These are phyloP conservation scores for Tuctoria greenei DNA, from an alignment of 176 grass and related monocot species.

Conservation along the genomic window DNA sequence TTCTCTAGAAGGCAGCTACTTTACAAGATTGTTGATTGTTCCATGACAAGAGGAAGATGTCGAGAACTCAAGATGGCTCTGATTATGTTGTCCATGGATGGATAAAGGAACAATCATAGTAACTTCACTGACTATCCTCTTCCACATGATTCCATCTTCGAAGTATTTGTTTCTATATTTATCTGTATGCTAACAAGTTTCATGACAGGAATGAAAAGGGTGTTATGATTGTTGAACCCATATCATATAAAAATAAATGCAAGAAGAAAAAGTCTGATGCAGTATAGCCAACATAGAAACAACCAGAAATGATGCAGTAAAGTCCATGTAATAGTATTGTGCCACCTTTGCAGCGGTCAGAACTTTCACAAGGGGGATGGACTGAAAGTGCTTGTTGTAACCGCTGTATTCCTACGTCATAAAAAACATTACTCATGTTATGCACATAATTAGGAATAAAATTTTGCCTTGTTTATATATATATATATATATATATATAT, in stretches of 20 bases:
- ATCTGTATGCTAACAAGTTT: constrained; percentile 24
- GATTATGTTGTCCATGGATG: constrained; percentile 53
- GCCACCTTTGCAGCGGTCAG: too few relatives aligned
- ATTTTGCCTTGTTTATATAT: not conserved
- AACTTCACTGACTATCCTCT: constrained; percentile 38
- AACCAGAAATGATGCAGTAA: too few relatives aligned
- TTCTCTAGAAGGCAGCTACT: constrained; percentile 13
- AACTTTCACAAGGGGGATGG: too few relatives aligned
- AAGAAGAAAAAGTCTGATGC: not conserved
- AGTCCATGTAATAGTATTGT: too few relatives aligned
- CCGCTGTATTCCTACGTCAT: not conserved
- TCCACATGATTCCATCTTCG: constrained; percentile 36
- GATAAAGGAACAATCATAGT: constrained; percentile 44
- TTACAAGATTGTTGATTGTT: constrained; percentile 43
- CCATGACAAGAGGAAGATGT: constrained; percentile 60
- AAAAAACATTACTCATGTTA: not conserved
- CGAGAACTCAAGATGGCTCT: constrained; percentile 39
- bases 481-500: not conserved
- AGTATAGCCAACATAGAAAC: constrained; percentile 39
- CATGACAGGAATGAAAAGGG: constrained; percentile 15
- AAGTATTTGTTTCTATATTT: constrained; percentile 30
- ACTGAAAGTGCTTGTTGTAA: too few relatives aligned
- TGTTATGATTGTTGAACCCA: constrained; percentile 24
- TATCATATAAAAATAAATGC: constrained; percentile 12
- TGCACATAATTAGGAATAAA: not conserved